Evolutionary conservation across 148 eudicot species (phyloP).

Genomic region (Hydrangea macrophylla): DNA sequence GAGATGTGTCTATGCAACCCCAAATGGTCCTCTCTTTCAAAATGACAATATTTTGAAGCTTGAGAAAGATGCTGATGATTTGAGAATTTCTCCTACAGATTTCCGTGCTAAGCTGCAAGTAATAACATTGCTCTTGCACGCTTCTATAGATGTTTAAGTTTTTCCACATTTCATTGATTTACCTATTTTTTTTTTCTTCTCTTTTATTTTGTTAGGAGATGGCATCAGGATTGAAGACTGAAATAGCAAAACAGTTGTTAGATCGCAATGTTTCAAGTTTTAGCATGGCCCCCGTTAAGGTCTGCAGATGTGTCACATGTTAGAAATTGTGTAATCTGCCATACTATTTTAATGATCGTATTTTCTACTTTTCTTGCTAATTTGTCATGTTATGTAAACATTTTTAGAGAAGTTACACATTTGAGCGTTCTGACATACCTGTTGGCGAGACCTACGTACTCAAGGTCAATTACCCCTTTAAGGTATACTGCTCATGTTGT

Average conservation of each 20-base stretch:
- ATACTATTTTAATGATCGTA: neutral
- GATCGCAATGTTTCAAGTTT: conserved; percentile 75
- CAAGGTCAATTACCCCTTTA: conserved; percentile 83
- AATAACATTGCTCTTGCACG: conserved; percentile 13
- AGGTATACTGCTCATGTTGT: conserved; percentile 39
- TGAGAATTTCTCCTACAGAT: conserved; percentile 41
- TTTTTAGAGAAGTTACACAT: conserved; percentile 85
- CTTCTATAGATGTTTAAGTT: neutral
- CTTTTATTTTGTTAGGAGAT: conserved; percentile 46
- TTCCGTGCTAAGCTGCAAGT: conserved; percentile 71
- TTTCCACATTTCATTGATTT: conserved; percentile 15
- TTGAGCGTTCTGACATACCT: conserved; percentile 85
- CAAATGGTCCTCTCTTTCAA: conserved; percentile 51
- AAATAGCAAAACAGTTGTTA: conserved; percentile 51
- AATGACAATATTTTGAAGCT: conserved; percentile 54
- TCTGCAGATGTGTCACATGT: conserved; percentile 27
- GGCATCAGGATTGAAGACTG: conserved; percentile 74
- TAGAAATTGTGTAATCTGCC: neutral
- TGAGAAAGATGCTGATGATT: conserved; percentile 60
- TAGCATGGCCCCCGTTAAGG: conserved; percentile 96
- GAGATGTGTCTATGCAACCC: conserved; percentile 91
- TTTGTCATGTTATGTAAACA: conserved; percentile 1
- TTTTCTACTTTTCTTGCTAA: neutral
- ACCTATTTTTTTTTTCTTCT: conserved; percentile 2
- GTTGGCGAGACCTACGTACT: conserved; percentile 72